Conservation (phyloP, 2,329 filamentous ascomycete species). For the Hypoxylon sp. region DNA sequence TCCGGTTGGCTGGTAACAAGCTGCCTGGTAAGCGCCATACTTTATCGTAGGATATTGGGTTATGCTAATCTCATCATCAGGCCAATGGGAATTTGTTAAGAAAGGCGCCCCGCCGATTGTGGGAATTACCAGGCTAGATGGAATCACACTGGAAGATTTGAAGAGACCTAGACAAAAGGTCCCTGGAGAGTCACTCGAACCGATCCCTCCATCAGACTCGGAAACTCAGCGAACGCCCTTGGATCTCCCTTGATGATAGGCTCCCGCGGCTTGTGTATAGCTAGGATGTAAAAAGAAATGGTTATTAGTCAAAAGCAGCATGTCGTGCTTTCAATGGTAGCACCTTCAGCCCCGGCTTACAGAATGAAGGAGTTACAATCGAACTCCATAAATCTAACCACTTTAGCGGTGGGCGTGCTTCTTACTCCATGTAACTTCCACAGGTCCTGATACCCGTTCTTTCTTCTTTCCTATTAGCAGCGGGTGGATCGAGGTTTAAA, state of each 20-base stretch:
- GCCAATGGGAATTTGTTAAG: constrained; percentile 91
- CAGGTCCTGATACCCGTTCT: neutral
- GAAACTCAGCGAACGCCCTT: constrained; percentile 39
- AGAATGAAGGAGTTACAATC: constrained; percentile 15
- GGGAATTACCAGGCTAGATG: constrained; percentile 90
- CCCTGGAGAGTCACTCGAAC: constrained; percentile 56
- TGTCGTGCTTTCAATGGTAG: neutral
- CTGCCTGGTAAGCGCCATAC: constrained; percentile 77
- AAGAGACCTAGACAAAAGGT: constrained; percentile 81
- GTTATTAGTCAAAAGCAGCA: neutral
- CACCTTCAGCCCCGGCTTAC: neutral
- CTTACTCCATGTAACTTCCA: neutral
- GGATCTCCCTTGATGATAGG: constrained; percentile 41
- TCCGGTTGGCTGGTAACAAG: constrained; percentile 93
- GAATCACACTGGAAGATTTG: constrained; percentile 83
- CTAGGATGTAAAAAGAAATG: constrained; percentile 23
- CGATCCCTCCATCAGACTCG: constrained; percentile 34
- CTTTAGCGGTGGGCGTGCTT: neutral
- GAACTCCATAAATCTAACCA: neutral
- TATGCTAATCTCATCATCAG: constrained; percentile 55
- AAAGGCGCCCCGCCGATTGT: constrained; percentile 92
- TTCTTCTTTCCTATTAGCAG: constrained; percentile 7
- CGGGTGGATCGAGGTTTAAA: neutral
- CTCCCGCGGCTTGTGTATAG: constrained; percentile 21
- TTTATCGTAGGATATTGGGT: neutral